Evolutionary conservation across 1,139 yeast species (phyloP).

Genomic region (Yamadazyma kanchanaburiensis): DNA sequence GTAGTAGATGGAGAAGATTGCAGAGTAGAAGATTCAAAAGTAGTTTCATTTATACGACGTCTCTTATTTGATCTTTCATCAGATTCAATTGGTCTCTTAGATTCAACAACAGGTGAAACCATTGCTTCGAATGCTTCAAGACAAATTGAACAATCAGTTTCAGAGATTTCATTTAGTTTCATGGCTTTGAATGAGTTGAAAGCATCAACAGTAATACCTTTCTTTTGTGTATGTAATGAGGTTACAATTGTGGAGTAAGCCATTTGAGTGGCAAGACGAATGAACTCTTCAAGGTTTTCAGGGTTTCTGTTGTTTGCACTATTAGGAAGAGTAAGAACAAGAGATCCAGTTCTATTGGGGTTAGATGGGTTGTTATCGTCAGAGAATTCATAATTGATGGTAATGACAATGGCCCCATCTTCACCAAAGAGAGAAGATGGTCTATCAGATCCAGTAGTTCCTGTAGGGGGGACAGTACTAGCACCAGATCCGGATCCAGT

Average conservation of each 20-base stretch:
- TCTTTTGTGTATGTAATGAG: slow-evolving; percentile 30
- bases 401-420: slow-evolving; percentile 34
- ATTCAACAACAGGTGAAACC: too few species aligned
- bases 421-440: slow-evolving; percentile 16
- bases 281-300: slow-evolving; percentile 51
- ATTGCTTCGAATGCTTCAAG: slow-evolving; percentile 54
- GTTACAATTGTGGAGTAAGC: slow-evolving; percentile 61
- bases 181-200: slow-evolving; percentile 49
- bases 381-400: slow-evolving; percentile 44
- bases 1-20: too few species aligned
- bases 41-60: too few species aligned
- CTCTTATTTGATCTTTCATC: background rate
- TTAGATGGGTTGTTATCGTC: slow-evolving; percentile 39
- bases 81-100: too few species aligned
- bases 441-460: too few species aligned
- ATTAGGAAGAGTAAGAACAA: slow-evolving; percentile 62
- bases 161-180: slow-evolving; percentile 23
- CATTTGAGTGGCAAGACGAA: slow-evolving; percentile 65
- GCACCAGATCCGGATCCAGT: slow-evolving; percentile 1
- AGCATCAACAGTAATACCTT: slow-evolving; percentile 50
- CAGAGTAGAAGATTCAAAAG: background rate
- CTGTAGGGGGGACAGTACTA: slow-evolving; percentile 1
- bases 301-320: slow-evolving; percentile 56
- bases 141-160: slow-evolving; percentile 62
- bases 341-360: slow-evolving; percentile 50